Percentiles rank a stretch among this genome's conserved stretches.
phyloP scores from a whole-genome alignment of 2,329 filamentous ascomycete genomes.

The Fusarium vanettenii region DNA sequence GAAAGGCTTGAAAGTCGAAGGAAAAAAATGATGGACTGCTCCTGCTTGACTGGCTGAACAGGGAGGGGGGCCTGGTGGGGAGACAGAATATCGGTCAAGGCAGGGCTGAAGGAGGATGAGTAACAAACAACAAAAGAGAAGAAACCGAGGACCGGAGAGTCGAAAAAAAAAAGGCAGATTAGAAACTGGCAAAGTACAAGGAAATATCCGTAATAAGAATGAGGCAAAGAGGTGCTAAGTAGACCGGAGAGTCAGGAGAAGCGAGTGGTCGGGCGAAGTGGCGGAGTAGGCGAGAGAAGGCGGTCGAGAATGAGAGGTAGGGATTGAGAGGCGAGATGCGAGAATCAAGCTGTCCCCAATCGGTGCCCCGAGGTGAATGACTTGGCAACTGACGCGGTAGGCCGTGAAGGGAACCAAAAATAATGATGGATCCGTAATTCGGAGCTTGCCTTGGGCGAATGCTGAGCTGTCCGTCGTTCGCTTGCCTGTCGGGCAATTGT shows the following conservation, averaged over 20 bases:
- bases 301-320: slow-evolving; percentile 36
- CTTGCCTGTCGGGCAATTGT: slow-evolving; percentile 34
- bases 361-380: slow-evolving; percentile 20
- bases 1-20: slow-evolving; percentile 21
- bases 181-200: slow-evolving; percentile 25
- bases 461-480: slow-evolving; percentile 31
- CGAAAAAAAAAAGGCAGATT: neutral
- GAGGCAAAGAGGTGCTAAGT: slow-evolving; percentile 11
- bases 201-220: slow-evolving; percentile 19
- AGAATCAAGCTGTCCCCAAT: slow-evolving; percentile 33
- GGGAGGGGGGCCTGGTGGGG: slow-evolving; percentile 29
- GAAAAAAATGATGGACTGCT: slow-evolving; percentile 21
- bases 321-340: slow-evolving; percentile 31
- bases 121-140: slow-evolving; percentile 26
- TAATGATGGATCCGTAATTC: slow-evolving; percentile 19
- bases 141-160: slow-evolving; percentile 20
- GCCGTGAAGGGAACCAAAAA: slow-evolving; percentile 18
- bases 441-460: slow-evolving; percentile 17
- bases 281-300: slow-evolving; percentile 39
- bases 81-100: slow-evolving; percentile 38
- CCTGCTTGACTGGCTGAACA: slow-evolving; percentile 34
- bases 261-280: slow-evolving; percentile 29
- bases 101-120: slow-evolving; percentile 24
- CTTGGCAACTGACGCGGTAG: neutral
- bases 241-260: slow-evolving; percentile 25